A percentile compares a stretch with the other conserved stretches of the same genome.
phyloP scores from a whole-genome alignment of 768 basidiomycete species.

The Pleurotus pulmonarius region DNA sequence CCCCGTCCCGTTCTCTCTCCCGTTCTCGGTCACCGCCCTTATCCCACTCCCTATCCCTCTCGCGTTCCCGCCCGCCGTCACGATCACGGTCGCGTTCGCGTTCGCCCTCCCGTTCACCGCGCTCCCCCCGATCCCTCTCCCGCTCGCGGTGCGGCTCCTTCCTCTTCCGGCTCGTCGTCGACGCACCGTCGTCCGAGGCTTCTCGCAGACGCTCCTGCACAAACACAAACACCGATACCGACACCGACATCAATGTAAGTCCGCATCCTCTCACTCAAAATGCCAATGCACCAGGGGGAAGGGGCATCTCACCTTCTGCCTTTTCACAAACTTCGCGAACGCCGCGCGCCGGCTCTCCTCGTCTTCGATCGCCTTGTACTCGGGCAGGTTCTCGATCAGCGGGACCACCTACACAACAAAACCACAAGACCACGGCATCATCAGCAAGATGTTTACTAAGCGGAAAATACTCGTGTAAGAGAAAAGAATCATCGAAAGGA shows the following conservation, averaged over 20 bases:
- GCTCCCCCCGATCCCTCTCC: background rate
- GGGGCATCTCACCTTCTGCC: constrained; percentile 69
- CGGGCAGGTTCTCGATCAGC: constrained; percentile 75
- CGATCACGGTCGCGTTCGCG: constrained; percentile 37
- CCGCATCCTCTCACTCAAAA: no score
- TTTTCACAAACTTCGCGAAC: constrained; percentile 82
- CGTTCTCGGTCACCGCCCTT: constrained; percentile 31
- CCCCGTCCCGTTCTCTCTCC: constrained; percentile 31
- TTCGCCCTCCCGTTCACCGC: constrained; percentile 32
- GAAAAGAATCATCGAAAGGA: no score
- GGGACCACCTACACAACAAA: constrained; percentile 52
- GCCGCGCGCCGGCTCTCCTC: constrained; percentile 81
- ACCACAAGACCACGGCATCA: no score
- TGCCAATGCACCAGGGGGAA: background rate
- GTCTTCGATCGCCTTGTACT: constrained; percentile 85
- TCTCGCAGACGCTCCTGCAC: constrained; percentile 74
- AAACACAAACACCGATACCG: background rate
- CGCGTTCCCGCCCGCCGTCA: constrained; percentile 36
- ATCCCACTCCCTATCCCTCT: constrained; percentile 29
- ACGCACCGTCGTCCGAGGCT: constrained; percentile 79
- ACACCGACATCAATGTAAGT: no score
- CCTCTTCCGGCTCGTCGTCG: constrained; percentile 74
- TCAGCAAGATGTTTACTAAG: no score
- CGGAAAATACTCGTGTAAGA: no score
- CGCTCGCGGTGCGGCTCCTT: constrained; percentile 65